Conservation (phyloP, 1,284 basidiomycete species). For the Ceratobasidium sp. region DNA sequence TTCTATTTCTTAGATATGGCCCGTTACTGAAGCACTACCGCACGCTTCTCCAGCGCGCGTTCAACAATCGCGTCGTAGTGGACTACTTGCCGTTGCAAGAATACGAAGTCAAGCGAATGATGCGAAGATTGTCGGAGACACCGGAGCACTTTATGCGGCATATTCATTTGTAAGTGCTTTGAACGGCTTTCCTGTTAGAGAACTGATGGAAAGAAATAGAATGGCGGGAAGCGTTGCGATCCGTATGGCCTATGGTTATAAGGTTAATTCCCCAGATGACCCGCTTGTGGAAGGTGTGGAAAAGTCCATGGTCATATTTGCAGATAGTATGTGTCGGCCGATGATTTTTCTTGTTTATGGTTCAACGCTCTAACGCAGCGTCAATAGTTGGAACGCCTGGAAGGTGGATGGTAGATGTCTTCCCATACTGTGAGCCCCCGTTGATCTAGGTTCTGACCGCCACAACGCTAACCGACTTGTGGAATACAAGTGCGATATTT, state of each 20-base stretch:
- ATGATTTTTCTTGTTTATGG: too few species aligned
- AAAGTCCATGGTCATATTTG: conserved; percentile 22
- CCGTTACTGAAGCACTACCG: conserved; percentile 23
- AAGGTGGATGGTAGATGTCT: conserved; percentile 26
- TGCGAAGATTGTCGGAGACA: conserved; percentile 8
- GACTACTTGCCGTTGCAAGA: conserved; percentile 31
- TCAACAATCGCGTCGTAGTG: conserved; percentile 29
- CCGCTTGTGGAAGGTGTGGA: conserved; percentile 14
- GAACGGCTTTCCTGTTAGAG: neutral
- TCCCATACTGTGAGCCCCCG: conserved; percentile 17
- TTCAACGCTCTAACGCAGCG: neutral
- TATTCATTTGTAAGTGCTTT: conserved; percentile 12
- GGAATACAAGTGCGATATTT: conserved; percentile 45
- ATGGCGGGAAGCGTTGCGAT: conserved; percentile 28
- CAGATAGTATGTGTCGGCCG: conserved; percentile 6
- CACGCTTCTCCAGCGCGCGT: conserved; percentile 28
- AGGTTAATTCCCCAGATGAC: conserved; percentile 21
- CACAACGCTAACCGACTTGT: neutral
- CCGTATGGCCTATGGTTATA: conserved; percentile 32
- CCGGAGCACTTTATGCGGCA: conserved; percentile 28
- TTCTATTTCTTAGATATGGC: conserved; percentile 18
- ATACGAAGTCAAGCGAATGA: conserved; percentile 18
- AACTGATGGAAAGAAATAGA: neutral
- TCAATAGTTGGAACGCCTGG: conserved; percentile 19
- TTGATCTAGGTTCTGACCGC: neutral